Evolutionary conservation across 805 yeast genomes (phyloP).

Genomic region (Myxozyma melibiosi): DNA sequence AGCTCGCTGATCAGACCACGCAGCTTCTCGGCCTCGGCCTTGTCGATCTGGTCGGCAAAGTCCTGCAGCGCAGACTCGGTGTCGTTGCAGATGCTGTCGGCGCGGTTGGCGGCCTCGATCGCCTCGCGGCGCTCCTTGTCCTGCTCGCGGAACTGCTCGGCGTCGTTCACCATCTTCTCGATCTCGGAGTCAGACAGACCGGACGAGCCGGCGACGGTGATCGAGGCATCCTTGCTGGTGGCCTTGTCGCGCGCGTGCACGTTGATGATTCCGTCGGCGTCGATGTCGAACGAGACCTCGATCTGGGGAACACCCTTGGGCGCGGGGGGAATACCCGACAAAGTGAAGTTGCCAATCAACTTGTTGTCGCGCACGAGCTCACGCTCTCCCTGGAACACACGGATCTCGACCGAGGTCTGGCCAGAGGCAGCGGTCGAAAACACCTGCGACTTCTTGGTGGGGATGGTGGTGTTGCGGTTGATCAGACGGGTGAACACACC

Average conservation of each 20-base stretch:
- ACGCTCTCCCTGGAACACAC: conserved; percentile 99
- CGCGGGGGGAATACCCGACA: conserved; percentile 93
- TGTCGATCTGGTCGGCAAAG: conserved; percentile 67
- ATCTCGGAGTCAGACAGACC: conserved; percentile 89
- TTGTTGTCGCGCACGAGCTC: conserved; percentile 97
- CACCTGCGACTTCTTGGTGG: conserved; percentile 94
- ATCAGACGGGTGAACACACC: conserved; percentile 94
- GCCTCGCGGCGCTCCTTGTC: conserved; percentile 85
- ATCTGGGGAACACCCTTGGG: conserved; percentile 94
- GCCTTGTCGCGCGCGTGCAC: conserved; percentile 94
- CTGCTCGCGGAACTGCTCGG: conserved; percentile 83
- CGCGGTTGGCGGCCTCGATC: conserved; percentile 82
- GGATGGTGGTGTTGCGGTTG: conserved; percentile 93
- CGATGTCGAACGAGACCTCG: conserved; percentile 93
- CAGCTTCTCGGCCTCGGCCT: conserved; percentile 57
- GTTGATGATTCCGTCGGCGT: conserved; percentile 96
- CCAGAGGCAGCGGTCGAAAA: conserved; percentile 97
- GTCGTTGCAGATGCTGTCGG: conserved; percentile 80
- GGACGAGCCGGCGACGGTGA: conserved; percentile 94
- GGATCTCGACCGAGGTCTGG: conserved; percentile 94
- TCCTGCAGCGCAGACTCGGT: conserved; percentile 83
- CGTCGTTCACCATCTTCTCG: conserved; percentile 87
- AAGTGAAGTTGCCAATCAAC: conserved; percentile 93
- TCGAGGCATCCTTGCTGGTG: conserved; percentile 89
- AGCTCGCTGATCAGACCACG: conserved; percentile 60